These are phyloP conservation scores for Cladosporium sp. DNA, from an alignment of 2,329 filamentous ascomycete species.

Conservation along the genomic window DNA sequence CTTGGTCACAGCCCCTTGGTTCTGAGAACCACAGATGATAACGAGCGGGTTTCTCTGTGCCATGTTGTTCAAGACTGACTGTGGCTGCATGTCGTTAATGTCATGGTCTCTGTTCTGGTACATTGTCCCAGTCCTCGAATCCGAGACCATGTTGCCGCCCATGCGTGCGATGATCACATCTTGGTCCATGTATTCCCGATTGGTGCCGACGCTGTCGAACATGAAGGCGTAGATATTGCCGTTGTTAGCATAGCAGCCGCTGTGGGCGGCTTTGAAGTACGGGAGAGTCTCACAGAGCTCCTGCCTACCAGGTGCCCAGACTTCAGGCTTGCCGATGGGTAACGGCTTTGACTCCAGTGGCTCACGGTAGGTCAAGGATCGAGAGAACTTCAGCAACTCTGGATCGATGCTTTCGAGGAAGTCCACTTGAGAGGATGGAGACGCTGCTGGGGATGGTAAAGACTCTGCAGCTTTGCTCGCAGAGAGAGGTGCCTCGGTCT, in stretches of 20 bases:
- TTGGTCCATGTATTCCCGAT: slow-evolving; percentile 55
- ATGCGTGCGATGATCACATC: slow-evolving; percentile 62
- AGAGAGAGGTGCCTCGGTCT: not conserved
- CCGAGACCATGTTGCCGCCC: slow-evolving; percentile 51
- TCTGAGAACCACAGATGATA: slow-evolving; percentile 47
- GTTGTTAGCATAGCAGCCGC: slow-evolving; percentile 52
- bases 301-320: slow-evolving; percentile 57
- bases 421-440: not conserved
- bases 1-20: slow-evolving; percentile 44
- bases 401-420: slow-evolving; percentile 12
- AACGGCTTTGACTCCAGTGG: slow-evolving; percentile 28
- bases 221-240: slow-evolving; percentile 55
- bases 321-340: slow-evolving; percentile 40
- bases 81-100: slow-evolving; percentile 33
- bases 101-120: slow-evolving; percentile 46
- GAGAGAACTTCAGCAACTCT: slow-evolving; percentile 19
- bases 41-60: slow-evolving; percentile 49
- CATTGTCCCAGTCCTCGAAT: slow-evolving; percentile 44
- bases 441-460: not conserved
- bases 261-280: slow-evolving; percentile 60
- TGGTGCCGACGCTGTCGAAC: slow-evolving; percentile 51
- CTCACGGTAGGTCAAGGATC: slow-evolving; percentile 23
- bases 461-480: not conserved
- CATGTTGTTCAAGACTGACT: slow-evolving; percentile 46
- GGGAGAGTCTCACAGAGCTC: slow-evolving; percentile 60